These are phyloP conservation scores for Colletotrichum cuscutae DNA, from an alignment of 2,329 filamentous ascomycete genomes.

Conservation along the genomic window DNA sequence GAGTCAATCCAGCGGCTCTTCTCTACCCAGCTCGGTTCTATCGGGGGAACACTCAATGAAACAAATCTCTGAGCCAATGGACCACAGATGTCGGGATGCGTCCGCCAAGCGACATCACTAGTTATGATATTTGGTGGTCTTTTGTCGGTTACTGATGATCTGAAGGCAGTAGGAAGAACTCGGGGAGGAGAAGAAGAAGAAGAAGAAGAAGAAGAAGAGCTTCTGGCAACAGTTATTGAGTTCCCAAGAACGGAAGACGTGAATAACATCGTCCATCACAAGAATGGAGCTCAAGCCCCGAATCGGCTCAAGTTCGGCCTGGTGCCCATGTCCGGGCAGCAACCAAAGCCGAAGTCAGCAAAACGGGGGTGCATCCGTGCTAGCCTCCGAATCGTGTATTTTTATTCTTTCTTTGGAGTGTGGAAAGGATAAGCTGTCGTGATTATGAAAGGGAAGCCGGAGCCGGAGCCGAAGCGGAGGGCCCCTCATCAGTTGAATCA, in stretches of 20 bases:
- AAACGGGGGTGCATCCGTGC: neutral
- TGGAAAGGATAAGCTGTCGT: neutral
- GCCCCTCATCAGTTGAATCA: neutral
- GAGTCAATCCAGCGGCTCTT: neutral
- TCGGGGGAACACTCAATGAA: too few species aligned
- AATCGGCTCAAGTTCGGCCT: neutral
- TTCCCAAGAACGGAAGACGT: neutral
- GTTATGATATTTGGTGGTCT: too few species aligned
- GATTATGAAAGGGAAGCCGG: neutral
- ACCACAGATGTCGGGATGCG: too few species aligned
- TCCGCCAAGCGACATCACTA: too few species aligned
- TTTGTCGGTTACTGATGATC: too few species aligned
- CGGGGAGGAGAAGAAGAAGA: too few species aligned
- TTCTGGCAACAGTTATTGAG: too few species aligned
- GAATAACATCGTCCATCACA: neutral
- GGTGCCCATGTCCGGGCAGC: neutral
- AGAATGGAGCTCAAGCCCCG: neutral
- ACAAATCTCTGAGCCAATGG: too few species aligned
- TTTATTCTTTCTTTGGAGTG: too few species aligned
- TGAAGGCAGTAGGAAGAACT: too few species aligned
- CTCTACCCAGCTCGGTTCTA: too few species aligned
- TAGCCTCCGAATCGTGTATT: neutral
- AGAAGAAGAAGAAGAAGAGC: too few species aligned
- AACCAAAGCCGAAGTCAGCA: neutral
- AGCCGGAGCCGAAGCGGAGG: neutral